Conservation (phyloP, 352 stramenopile species). For the Saprolegnia diclina region DNA sequence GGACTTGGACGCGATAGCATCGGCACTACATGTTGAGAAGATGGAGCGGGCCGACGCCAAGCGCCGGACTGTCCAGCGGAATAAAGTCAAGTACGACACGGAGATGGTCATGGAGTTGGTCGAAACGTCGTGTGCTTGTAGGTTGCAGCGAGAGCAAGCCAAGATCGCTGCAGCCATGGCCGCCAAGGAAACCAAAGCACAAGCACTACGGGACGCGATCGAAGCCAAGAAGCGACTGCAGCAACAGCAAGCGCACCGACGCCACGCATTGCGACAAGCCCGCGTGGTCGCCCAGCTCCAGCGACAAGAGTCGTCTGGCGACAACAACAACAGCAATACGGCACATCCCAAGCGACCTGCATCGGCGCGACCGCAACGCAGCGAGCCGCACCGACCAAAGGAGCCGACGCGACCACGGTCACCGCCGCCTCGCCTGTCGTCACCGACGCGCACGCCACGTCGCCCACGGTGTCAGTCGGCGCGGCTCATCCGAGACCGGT, state of each 20-base stretch:
- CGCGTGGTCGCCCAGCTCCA: conserved; percentile 1
- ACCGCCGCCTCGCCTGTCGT: neutral
- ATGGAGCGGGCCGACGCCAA: neutral
- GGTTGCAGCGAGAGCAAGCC: neutral
- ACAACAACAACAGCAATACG: neutral
- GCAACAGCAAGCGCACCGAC: neutral
- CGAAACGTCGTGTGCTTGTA: neutral
- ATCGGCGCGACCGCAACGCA: too few relatives aligned
- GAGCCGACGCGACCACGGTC: conserved; percentile 1
- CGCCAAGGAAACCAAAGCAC: neutral
- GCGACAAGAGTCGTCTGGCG: neutral
- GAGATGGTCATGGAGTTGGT: too few relatives aligned
- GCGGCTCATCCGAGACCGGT: conserved; percentile 6
- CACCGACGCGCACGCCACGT: neutral
- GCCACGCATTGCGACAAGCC: neutral
- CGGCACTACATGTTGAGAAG: neutral
- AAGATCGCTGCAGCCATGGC: conserved; percentile 11
- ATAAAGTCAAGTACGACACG: neutral
- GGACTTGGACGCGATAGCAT: neutral
- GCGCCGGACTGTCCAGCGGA: neutral
- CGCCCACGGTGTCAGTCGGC: conserved; percentile 9
- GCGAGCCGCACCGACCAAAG: neutral
- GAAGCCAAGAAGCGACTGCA: neutral
- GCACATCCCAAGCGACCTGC: neutral
- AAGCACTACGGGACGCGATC: neutral